Conservation (phyloP, 768 basidiomycete genomes). For the Serendipita indica region DNA sequence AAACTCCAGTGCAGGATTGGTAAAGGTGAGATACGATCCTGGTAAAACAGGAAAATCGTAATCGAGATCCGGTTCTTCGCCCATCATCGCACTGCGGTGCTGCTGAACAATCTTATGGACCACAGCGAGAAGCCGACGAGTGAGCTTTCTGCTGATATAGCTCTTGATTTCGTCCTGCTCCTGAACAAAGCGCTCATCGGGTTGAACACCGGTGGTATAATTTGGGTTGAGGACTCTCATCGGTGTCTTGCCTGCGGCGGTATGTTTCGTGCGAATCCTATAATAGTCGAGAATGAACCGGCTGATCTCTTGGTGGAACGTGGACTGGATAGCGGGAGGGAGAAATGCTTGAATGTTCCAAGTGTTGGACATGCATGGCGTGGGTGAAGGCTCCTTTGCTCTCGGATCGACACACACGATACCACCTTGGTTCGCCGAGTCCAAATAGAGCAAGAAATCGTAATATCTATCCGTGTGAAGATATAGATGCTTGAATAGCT, state of each 20-base stretch:
- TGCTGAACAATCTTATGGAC: slow-evolving; percentile 46
- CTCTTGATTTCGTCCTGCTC: slow-evolving; percentile 56
- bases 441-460: slow-evolving; percentile 92
- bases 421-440: slow-evolving; percentile 80
- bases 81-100: slow-evolving; percentile 42
- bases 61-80: slow-evolving; percentile 36
- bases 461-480: slow-evolving; percentile 79
- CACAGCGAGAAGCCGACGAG: slow-evolving; percentile 58
- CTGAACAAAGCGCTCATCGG: slow-evolving; percentile 48
- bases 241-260: slow-evolving; percentile 48
- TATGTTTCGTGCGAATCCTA: slow-evolving; percentile 50
- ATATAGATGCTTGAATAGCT: slow-evolving; percentile 87
- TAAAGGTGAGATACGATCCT: slow-evolving; percentile 65
- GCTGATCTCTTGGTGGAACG: slow-evolving; percentile 59
- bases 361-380: slow-evolving; percentile 52
- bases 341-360: slow-evolving; percentile 92
- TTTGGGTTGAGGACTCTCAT: slow-evolving; percentile 46
- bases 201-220: slow-evolving; percentile 37
- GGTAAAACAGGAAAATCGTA: slow-evolving; percentile 78
- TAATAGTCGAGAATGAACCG: slow-evolving; percentile 79
- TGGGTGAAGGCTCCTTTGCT: slow-evolving; percentile 44
- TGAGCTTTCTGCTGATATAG: slow-evolving; percentile 68
- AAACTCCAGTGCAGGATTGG: slow-evolving; percentile 75
- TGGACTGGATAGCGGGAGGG: slow-evolving; percentile 61
- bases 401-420: slow-evolving; percentile 71